These are phyloP conservation scores for Leucaena leucocephala DNA, from an alignment of 306 rosid species.

Conservation along the genomic window DNA sequence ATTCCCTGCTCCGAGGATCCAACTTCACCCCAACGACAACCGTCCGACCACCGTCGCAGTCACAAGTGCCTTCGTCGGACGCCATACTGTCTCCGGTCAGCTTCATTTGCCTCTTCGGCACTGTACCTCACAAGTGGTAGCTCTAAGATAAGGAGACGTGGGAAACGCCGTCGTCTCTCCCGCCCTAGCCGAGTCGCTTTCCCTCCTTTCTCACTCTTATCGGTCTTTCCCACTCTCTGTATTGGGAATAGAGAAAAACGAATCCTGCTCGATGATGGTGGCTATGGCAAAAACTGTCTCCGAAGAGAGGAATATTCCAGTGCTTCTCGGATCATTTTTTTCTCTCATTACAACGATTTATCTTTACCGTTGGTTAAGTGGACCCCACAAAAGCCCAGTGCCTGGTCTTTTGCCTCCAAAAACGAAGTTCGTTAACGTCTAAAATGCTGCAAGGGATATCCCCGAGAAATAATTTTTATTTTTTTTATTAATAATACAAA, in stretches of 20 bases:
- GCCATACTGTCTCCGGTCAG: slow-evolving; percentile 38
- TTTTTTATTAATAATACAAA: too few relatives aligned
- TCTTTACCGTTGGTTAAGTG: neutral
- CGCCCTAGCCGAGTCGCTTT: neutral
- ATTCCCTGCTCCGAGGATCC: slow-evolving; percentile 70
- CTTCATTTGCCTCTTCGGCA: slow-evolving; percentile 43
- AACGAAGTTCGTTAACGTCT: neutral
- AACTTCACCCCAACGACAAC: slow-evolving; percentile 79
- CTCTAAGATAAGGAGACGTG: neutral
- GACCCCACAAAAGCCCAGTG: neutral
- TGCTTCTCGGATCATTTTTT: neutral
- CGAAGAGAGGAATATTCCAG: neutral
- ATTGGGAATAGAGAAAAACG: slow-evolving; percentile 48
- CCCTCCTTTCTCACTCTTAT: neutral
- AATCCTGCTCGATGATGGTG: slow-evolving; percentile 42
- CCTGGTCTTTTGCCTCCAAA: neutral
- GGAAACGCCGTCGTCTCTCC: neutral
- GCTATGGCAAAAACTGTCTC: slow-evolving; percentile 27
- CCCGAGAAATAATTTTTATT: neutral
- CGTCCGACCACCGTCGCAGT: slow-evolving; percentile 37
- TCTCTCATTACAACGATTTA: neutral
- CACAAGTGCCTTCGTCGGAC: slow-evolving; percentile 9
- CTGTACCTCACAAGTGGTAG: neutral
- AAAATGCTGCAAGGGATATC: neutral
- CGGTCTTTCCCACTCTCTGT: slow-evolving; percentile 18